These are phyloP conservation scores for Huntiella bhutanensis DNA, from an alignment of 2,329 filamentous ascomycete species.

Conservation along the genomic window DNA sequence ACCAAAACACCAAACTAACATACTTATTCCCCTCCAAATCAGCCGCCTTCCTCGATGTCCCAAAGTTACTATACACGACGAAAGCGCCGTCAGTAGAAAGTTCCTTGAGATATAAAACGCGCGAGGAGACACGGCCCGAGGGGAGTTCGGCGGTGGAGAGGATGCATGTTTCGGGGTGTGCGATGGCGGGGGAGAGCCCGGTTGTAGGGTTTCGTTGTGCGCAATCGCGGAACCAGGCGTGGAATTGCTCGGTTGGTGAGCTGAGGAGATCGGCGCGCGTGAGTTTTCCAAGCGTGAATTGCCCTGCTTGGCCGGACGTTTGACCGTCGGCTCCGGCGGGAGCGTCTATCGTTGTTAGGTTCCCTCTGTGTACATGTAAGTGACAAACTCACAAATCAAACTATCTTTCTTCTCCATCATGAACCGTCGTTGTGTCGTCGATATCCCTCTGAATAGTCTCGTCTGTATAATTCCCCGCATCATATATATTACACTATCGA, in stretches of 20 bases:
- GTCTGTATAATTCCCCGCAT: too few species aligned
- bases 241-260: slow-evolving; percentile 63
- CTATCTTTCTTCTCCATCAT: too few species aligned
- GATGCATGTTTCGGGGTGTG: slow-evolving; percentile 74
- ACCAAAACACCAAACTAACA: slow-evolving; percentile 78
- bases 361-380: too few species aligned
- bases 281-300: slow-evolving; percentile 51
- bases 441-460: too few species aligned
- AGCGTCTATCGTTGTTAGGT: slow-evolving; percentile 28
- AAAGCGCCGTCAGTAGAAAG: slow-evolving; percentile 50
- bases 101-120: slow-evolving; percentile 90
- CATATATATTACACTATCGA: too few species aligned
- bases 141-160: slow-evolving; percentile 72
- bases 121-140: slow-evolving; percentile 64
- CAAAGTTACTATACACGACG: slow-evolving; percentile 88
- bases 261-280: slow-evolving; percentile 39
- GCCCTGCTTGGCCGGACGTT: slow-evolving; percentile 45
- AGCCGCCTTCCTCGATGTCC: slow-evolving; percentile 47
- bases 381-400: too few species aligned
- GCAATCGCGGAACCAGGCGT: slow-evolving; percentile 70
- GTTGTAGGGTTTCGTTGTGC: slow-evolving; percentile 49
- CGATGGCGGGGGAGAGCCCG: slow-evolving; percentile 28
- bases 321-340: slow-evolving; percentile 34
- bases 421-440: too few species aligned
- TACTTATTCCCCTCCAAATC: slow-evolving; percentile 58